These are phyloP conservation scores for Tremellales sp. DNA, from an alignment of 1,284 basidiomycete species.

Conservation along the genomic window DNA sequence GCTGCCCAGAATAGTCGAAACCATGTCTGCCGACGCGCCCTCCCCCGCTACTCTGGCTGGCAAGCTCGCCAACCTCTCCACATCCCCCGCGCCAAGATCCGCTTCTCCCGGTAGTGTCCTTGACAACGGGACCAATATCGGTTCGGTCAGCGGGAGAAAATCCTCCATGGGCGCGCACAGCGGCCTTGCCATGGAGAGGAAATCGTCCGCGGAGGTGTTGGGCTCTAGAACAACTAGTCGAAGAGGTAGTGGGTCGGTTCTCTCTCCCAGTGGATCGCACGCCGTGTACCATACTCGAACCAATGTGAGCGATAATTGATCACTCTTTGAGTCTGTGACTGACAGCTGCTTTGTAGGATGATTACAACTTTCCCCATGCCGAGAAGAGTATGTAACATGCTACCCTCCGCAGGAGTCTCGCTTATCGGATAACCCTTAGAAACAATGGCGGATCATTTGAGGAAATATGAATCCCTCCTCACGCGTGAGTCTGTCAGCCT, in stretches of 20 bases:
- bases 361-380: constrained; percentile 47
- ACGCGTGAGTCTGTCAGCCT: constrained; percentile 46
- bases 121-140: constrained; percentile 46
- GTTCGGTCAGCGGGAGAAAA: constrained; percentile 32
- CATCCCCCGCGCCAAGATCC: not conserved
- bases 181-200: not conserved
- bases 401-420: constrained; percentile 12
- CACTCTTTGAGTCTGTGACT: not conserved
- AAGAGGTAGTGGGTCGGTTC: constrained; percentile 57
- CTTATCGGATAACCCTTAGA: constrained; percentile 28
- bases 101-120: constrained; percentile 15
- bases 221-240: constrained; percentile 25
- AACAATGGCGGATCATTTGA: constrained; percentile 77
- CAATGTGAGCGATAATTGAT: constrained; percentile 27
- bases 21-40: no score
- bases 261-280: constrained; percentile 66
- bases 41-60: constrained; percentile 4
- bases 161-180: constrained; percentile 16
- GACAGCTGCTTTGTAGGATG: constrained; percentile 28
- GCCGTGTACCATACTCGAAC: constrained; percentile 62
- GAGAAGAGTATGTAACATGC: constrained; percentile 41
- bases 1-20: no score
- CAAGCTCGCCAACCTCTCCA: constrained; percentile 2
- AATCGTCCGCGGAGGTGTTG: constrained; percentile 2
- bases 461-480: constrained; percentile 78